These are phyloP conservation scores for Mucor lusitanicus DNA, from an alignment of 371 early-diverging fungal genomes.

Conservation along the genomic window DNA sequence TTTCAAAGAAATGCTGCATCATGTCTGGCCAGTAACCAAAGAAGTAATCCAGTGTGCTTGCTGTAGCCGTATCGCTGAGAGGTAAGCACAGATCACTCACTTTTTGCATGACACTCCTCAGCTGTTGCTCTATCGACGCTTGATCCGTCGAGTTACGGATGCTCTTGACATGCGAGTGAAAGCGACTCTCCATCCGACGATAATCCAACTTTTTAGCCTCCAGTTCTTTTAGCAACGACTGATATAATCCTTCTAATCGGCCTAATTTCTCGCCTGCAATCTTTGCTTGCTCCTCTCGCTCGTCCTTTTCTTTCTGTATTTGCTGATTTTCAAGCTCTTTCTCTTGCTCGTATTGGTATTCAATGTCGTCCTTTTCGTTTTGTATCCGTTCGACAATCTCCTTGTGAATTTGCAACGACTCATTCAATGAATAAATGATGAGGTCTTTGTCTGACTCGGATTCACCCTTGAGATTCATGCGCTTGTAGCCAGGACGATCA, in stretches of 20 bases:
- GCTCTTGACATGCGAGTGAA: constrained; percentile 29
- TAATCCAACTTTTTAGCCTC: constrained; percentile 31
- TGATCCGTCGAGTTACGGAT: background rate
- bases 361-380: constrained; percentile 26
- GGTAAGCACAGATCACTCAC: background rate
- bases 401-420: constrained; percentile 46
- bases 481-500: constrained; percentile 5
- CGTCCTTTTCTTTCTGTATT: constrained; percentile 6
- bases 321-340: background rate
- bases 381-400: constrained; percentile 43
- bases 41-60: constrained; percentile 10
- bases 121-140: background rate
- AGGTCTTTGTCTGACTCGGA: constrained; percentile 47
- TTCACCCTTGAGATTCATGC: constrained; percentile 22
- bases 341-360: constrained; percentile 17
- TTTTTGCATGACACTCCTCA: background rate
- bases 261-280: background rate
- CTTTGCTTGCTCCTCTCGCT: constrained; percentile 6
- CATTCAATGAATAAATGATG: constrained; percentile 35
- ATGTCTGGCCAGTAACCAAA: constrained; percentile 24
- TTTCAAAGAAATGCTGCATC: constrained; percentile 4
- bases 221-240: constrained; percentile 23
- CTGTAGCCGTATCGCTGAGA: background rate
- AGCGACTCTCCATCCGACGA: constrained; percentile 38
- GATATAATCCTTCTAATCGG: constrained; percentile 15